A percentile compares a stretch with the other conserved stretches of the same genome.
phyloP scores from a whole-genome alignment of 495 filamentous ascomycete genomes.

The Cenococcum geophilum region DNA sequence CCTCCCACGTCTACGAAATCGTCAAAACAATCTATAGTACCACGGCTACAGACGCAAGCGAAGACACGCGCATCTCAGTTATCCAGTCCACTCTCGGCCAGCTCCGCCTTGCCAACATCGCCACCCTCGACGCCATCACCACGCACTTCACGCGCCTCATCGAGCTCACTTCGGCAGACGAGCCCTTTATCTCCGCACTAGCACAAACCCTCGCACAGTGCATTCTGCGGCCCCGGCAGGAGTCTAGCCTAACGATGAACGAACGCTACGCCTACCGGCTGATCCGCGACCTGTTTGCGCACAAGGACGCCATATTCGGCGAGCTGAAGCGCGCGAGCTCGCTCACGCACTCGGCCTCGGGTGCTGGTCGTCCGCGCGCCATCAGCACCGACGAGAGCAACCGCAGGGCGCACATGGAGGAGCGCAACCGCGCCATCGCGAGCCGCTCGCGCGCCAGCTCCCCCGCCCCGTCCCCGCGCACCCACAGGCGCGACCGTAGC shows the following conservation, averaged over 20 bases:
- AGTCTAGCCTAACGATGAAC: slow-evolving; percentile 87
- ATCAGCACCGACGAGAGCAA: slow-evolving; percentile 96
- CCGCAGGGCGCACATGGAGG: slow-evolving; percentile 87
- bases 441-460: slow-evolving; percentile 38
- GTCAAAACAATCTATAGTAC: slow-evolving; percentile 94
- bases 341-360: slow-evolving; percentile 21
- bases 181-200: slow-evolving; percentile 70
- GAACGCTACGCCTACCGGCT: slow-evolving; percentile 91
- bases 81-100: slow-evolving; percentile 94
- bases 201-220: slow-evolving; percentile 77
- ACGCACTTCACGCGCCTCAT: slow-evolving; percentile 97
- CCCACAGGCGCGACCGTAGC: slow-evolving; percentile 71
- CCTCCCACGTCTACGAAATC: slow-evolving; percentile 97
- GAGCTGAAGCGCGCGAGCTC: slow-evolving; percentile 71
- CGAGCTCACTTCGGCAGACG: slow-evolving; percentile 92
- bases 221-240: slow-evolving; percentile 75
- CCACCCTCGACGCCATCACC: slow-evolving; percentile 93
- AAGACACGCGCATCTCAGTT: slow-evolving; percentile 73
- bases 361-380: slow-evolving; percentile 58
- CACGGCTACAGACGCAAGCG: slow-evolving; percentile 62
- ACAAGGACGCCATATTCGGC: slow-evolving; percentile 91
- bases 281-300: slow-evolving; percentile 83
- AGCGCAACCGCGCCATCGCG: slow-evolving; percentile 73
- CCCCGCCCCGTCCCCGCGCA: slow-evolving; percentile 60
- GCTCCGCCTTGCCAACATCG: slow-evolving; percentile 93